Evolutionary conservation across 257 asterid species (phyloP), one percentile per base, ranked within the genome.

Genomic region (Scutellaria minor): DNA sequence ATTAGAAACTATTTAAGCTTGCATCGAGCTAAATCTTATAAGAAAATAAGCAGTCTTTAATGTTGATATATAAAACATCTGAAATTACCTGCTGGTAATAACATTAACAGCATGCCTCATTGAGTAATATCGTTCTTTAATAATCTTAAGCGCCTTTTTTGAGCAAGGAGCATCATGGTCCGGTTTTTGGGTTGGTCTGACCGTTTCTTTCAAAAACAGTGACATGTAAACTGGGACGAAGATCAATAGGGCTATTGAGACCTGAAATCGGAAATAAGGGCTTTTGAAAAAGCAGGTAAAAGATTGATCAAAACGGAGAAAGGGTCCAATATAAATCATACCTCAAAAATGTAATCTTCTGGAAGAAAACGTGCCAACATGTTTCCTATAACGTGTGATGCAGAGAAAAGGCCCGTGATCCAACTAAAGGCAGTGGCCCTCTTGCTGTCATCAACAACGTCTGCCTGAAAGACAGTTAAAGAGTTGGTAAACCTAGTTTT

Each of bases 381-480:
- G 84, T 94, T 88, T 48, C 97, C 98, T 50, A 89, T 35, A 20
- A 94, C 96, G 76, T 91, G 97, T 11, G 98, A 89, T 71, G 89
- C 90, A 75, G 98, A 94, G 81, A 90, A 91, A 37, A 94, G 85
- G 55, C 98, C 98, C 0, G 92, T 91, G 61, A 91, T 85, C 96
- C 97, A 94, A 82, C 96, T 83, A 74, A 94, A 89, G 72, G 85
- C 95, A 15, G 91, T 89, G 72, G 96, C 85, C 80, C 95, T 88
- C 69, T 73, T 85, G 70, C 83, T 54, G 61, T 57, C 86, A 2
- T 88, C 96, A 37, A 85, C 66, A 57, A 94, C 90, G 82, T 94
- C 98, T 47, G 97, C 98, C 98, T 94, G 86, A 39, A 56, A 75
- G 42, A 48, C 22, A 2, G 78, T 22, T 59, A 48, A 66, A 78